Evolutionary conservation across 495 filamentous ascomycete genomes (phyloP).

Genomic region (Glutinoglossum americanum): DNA sequence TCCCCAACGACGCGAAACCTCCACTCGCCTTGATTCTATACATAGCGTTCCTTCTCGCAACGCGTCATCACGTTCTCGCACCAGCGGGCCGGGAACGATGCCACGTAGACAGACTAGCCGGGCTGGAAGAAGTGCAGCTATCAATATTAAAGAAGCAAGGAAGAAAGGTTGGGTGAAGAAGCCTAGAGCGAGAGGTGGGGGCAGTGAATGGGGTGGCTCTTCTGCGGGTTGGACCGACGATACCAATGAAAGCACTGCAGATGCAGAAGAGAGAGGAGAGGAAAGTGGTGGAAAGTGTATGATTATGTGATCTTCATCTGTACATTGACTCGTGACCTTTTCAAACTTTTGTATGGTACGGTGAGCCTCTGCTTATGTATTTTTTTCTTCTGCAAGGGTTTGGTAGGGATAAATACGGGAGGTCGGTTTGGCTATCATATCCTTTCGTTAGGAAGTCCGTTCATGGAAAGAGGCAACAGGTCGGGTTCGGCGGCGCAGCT

Average conservation of each 20-base stretch:
- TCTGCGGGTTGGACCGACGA: slow-evolving; percentile 28
- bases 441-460: neutral
- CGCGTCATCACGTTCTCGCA: slow-evolving; percentile 3
- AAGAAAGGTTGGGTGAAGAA: slow-evolving; percentile 27
- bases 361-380: neutral
- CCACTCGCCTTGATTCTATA: slow-evolving; percentile 26
- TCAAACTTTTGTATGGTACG: neutral
- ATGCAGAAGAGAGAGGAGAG: slow-evolving; percentile 6
- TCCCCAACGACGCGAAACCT: slow-evolving; percentile 17
- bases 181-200: slow-evolving; percentile 18
- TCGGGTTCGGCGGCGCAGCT: too few relatives aligned
- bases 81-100: slow-evolving; percentile 11
- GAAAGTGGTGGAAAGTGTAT: slow-evolving; percentile 27
- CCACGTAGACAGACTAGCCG: slow-evolving; percentile 20
- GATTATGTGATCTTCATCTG: slow-evolving; percentile 24
- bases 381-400: too few relatives aligned
- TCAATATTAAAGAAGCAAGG: slow-evolving; percentile 33
- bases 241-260: slow-evolving; percentile 7
- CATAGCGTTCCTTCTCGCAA: slow-evolving; percentile 18
- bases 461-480: neutral
- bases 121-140: slow-evolving; percentile 28
- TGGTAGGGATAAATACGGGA: neutral
- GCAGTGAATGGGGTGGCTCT: slow-evolving; percentile 6
- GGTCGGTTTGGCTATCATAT: neutral
- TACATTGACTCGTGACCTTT: neutral